A percentile compares a stretch with the other conserved stretches of the same genome.
Evolutionary conservation across 176 grass and related monocot species (phyloP).

Genomic region (Zizania latifolia): DNA sequence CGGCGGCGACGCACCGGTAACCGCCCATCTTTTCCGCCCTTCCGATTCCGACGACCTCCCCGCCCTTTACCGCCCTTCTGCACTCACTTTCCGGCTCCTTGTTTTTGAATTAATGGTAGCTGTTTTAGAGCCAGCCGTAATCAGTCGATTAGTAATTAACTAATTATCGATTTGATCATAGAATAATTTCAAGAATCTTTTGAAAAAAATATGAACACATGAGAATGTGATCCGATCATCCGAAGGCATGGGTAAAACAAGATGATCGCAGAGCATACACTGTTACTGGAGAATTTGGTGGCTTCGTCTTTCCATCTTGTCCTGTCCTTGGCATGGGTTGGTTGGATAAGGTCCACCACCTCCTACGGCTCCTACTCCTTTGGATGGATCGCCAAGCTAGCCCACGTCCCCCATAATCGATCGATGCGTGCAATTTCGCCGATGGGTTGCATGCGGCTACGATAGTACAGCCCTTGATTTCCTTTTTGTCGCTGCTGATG

Average conservation of each 20-base stretch:
- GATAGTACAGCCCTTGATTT: neutral
- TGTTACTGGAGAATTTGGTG: neutral
- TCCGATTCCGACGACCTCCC: neutral
- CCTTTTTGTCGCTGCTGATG: too few species aligned
- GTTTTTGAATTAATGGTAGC: too few species aligned
- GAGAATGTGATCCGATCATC: too few species aligned
- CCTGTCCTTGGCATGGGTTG: neutral
- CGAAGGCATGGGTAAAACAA: neutral
- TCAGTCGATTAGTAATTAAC: too few species aligned
- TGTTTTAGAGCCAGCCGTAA: too few species aligned
- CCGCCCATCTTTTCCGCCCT: neutral
- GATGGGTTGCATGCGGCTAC: neutral
- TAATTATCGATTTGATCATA: too few species aligned
- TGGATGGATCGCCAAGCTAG: neutral
- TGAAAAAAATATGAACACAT: too few species aligned
- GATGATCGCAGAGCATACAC: neutral
- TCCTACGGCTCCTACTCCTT: neutral
- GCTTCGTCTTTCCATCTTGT: too few species aligned
- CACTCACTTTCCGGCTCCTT: neutral
- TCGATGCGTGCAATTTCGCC: neutral
- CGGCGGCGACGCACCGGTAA: slow-evolving; percentile 4
- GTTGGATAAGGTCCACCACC: neutral
- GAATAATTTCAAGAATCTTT: too few species aligned
- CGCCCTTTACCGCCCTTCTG: neutral
- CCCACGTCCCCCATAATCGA: neutral